Conservation (phyloP, 78 protist genomes). For the Diacronema lutheri region DNA sequence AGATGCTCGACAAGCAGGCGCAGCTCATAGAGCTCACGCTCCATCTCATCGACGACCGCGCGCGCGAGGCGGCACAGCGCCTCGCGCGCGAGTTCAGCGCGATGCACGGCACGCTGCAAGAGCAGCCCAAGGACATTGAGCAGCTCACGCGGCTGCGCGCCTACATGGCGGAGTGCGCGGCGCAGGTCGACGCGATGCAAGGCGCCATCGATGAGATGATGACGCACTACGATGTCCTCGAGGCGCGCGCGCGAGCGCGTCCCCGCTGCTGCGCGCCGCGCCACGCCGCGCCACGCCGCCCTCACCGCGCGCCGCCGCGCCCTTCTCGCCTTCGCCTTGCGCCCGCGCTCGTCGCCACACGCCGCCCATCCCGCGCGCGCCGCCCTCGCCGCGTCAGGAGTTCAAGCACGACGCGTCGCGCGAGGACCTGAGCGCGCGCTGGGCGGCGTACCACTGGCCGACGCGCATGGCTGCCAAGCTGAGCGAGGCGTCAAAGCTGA, state of each 20-base stretch:
- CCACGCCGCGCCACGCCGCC: too few species aligned
- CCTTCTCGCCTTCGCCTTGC: too few species aligned
- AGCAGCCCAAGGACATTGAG: background rate
- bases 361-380: too few species aligned
- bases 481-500: background rate
- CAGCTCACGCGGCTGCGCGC: background rate
- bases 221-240: background rate
- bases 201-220: background rate
- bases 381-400: too few species aligned
- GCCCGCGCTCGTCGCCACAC: too few species aligned
- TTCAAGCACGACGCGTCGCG: background rate
- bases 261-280: too few species aligned
- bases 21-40: background rate
- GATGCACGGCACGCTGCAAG: background rate
- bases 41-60: background rate
- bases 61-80: background rate
- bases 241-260: too few species aligned
- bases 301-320: too few species aligned
- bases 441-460: conserved; percentile 11
- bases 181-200: background rate
- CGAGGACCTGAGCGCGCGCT: background rate
- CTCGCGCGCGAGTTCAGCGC: background rate
- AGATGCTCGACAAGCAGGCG: background rate
- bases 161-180: background rate
- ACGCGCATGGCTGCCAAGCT: background rate